Base-by-base conservation (phyloP, 2,329 filamentous ascomycete species). In the Aspergillus candidus region DNA sequence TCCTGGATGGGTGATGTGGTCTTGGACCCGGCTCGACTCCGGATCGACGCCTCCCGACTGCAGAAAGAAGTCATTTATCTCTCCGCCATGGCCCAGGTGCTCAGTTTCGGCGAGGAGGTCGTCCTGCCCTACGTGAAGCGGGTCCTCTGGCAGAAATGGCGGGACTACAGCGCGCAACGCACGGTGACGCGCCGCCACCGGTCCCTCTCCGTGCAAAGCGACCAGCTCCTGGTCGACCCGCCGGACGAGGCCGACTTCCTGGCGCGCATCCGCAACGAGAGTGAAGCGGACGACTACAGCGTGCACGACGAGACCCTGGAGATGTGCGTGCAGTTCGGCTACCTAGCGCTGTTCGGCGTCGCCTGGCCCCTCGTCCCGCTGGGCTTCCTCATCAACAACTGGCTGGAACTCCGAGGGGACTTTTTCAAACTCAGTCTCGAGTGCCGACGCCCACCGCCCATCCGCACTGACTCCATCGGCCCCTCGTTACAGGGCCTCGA, bases 1-100 rank as follows among this genome's bases (percentile, higher is more conserved):
- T 91, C 94, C 70, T 79, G 80, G 49, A 69, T 83, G 11, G 82
- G 84, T 0, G 50, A 53, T 3, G 41, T 48, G 13, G 32, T 51
- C 6, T 38, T 59, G 65, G 68, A 69, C 4, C 45, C 58, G 1
- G 60, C 76, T 17, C 78, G 76, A 4, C 74, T 96, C 64, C 75
- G 82, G 41, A 86, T 96, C 67, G 89, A 97, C 59, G 84, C 88
- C 0, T 77, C 83, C 52, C 78, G 93, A 12, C 80, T 97, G 31
- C 86, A 84, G 56, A 86, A 89, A 55, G 91, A 97, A 64, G 88
- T 96, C 63, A 93, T 96, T 51, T 97, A 94, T 70, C 93, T 94
- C 51, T 94, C 91, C 0, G 87, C 97, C 29, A 96, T 91, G 0
- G 91, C 89, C 0, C 91, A 96, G 61, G 78, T 96, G 32, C 84